Conservation (phyloP, 345 rosid genomes). For the Eucalyptus sp. region DNA sequence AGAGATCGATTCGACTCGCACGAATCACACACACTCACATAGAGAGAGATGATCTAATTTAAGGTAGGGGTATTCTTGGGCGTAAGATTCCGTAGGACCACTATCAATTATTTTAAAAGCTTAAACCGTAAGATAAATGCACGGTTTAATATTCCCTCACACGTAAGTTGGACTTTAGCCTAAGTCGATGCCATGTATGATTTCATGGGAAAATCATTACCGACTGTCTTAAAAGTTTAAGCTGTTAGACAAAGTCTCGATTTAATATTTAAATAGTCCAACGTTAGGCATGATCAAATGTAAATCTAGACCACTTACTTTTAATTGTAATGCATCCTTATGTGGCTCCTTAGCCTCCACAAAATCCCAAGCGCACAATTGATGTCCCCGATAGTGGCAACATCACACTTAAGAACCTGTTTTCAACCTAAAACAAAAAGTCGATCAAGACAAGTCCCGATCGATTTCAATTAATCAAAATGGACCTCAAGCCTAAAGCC, state of each 20-base stretch:
- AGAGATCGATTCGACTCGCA: not conserved
- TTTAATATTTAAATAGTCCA: too few species aligned
- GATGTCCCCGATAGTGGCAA: not conserved
- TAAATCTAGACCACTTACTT: not conserved
- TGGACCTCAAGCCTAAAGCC: not conserved
- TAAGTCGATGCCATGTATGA: too few species aligned
- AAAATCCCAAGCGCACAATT: not conserved
- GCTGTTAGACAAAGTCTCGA: rapidly evolving
- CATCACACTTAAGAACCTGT: not conserved
- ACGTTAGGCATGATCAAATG: not conserved
- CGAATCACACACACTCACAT: too few species aligned
- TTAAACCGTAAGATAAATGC: too few species aligned
- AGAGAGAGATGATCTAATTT: not conserved
- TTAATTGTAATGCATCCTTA: not conserved
- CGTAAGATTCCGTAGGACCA: rapidly evolving
- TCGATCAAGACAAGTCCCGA: not conserved
- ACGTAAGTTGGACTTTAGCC: too few species aligned
- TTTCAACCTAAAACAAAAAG: not conserved
- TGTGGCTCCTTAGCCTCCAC: not conserved
- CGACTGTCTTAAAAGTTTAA: too few species aligned
- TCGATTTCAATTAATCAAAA: not conserved
- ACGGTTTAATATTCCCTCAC: too few species aligned
- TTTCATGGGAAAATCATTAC: too few species aligned
- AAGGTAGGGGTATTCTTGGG: not conserved
- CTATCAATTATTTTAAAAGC: rapidly evolving